Conservation (phyloP, 129 eudicot species). For the Chrysanthemum seticuspe region DNA sequence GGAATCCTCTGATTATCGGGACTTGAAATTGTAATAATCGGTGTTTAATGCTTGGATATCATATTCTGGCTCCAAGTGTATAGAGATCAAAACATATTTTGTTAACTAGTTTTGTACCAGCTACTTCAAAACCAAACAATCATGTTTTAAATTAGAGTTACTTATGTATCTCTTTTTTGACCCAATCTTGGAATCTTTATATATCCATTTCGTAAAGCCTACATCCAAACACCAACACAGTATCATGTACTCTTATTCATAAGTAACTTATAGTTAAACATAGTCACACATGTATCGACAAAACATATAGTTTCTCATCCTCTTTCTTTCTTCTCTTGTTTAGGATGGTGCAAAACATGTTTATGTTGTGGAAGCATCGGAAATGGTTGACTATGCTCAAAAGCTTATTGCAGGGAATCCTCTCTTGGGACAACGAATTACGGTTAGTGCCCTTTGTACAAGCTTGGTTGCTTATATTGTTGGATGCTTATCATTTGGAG, state of each 20-base stretch:
- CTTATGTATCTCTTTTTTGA: no score
- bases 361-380: conserved; percentile 99
- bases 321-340: conserved; percentile 15
- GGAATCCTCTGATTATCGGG: no score
- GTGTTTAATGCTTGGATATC: no score
- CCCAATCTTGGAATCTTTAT: no score
- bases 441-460: conserved; percentile 47
- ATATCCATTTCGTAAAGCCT: no score
- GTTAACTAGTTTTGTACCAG: no score
- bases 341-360: conserved; percentile 99
- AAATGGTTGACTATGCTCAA: conserved; percentile 95
- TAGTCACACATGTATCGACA: conserved; percentile 2
- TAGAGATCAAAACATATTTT: no score
- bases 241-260: background rate
- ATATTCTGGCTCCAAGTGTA: no score
- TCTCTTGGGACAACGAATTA: conserved; percentile 66
- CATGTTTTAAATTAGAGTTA: no score
- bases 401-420: conserved; percentile 95
- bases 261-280: background rate
- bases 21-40: no score
- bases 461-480: background rate
- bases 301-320: background rate
- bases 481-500: conserved; percentile 19
- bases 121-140: no score
- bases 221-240: no score